Evolutionary conservation across 2,329 filamentous ascomycete genomes (phyloP).

Genomic region (Colletotrichum limetticola): DNA sequence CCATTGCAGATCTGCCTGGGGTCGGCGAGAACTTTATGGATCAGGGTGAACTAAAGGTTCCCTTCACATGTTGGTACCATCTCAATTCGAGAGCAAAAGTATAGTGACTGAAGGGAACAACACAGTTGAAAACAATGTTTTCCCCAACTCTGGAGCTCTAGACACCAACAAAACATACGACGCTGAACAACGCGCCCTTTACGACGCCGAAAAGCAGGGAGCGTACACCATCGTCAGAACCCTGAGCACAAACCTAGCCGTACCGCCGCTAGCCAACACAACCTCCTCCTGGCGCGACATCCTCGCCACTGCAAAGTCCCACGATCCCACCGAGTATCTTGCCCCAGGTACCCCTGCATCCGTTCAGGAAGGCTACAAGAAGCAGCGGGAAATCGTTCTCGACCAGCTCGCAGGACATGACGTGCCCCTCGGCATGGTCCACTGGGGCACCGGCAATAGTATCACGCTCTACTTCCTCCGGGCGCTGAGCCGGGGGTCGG

Average conservation of each 20-base stretch:
- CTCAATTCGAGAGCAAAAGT: not conserved
- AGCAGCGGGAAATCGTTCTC: constrained; percentile 46
- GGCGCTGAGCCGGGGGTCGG: constrained; percentile 51
- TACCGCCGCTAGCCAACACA: constrained; percentile 46
- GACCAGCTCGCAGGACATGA: constrained; percentile 42
- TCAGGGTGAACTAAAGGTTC: constrained; percentile 44
- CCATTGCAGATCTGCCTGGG: constrained; percentile 56
- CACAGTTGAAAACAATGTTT: constrained; percentile 39
- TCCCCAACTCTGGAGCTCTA: constrained; percentile 42
- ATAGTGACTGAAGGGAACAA: not conserved
- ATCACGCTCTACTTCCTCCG: constrained; percentile 47
- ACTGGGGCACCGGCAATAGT: constrained; percentile 45
- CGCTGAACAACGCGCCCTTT: constrained; percentile 45
- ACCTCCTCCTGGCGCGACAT: constrained; percentile 43
- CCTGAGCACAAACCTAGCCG: constrained; percentile 43
- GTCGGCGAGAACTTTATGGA: constrained; percentile 61
- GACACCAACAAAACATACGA: constrained; percentile 46
- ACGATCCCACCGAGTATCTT: constrained; percentile 44
- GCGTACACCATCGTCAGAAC: constrained; percentile 44
- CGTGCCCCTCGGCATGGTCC: constrained; percentile 41
- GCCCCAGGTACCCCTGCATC: constrained; percentile 44
- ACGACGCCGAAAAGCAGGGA: constrained; percentile 42
- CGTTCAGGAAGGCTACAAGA: constrained; percentile 49
- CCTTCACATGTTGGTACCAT: constrained; percentile 36
- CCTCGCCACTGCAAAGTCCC: constrained; percentile 39